These are phyloP conservation scores for Protomyces inundatus DNA, from an alignment of 1,139 yeast genomes.

Conservation along the genomic window DNA sequence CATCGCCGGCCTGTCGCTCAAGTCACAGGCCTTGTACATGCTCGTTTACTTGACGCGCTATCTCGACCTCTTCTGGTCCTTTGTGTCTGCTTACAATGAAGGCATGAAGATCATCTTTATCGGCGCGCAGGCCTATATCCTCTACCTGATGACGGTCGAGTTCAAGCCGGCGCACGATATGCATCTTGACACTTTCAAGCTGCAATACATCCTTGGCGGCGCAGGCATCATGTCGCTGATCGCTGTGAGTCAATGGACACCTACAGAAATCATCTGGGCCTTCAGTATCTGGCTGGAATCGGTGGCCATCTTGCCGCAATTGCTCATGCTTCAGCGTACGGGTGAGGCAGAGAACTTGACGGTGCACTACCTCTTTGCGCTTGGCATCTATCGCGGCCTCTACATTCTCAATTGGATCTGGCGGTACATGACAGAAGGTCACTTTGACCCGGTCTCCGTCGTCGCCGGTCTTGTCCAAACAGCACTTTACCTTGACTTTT, in stretches of 20 bases:
- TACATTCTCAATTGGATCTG: conserved; percentile 94
- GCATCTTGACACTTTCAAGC: conserved; percentile 71
- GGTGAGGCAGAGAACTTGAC: conserved; percentile 87
- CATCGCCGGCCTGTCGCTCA: conserved; percentile 77
- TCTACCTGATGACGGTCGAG: conserved; percentile 62
- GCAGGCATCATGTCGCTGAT: conserved; percentile 56
- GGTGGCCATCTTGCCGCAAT: conserved; percentile 86
- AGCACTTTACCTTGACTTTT: conserved; percentile 83
- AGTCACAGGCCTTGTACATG: conserved; percentile 76
- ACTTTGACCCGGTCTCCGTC: conserved; percentile 66
- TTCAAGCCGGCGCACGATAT: conserved; percentile 52
- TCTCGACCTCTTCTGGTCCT: conserved; percentile 45
- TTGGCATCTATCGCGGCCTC: conserved; percentile 81
- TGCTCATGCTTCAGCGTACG: conserved; percentile 80
- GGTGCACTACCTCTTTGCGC: conserved; percentile 84
- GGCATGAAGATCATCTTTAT: conserved; percentile 78
- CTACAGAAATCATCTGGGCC: conserved; percentile 49
- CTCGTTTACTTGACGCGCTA: conserved; percentile 77
- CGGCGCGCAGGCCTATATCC: conserved; percentile 66
- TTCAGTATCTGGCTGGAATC: conserved; percentile 84
- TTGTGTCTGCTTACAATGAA: conserved; percentile 65
- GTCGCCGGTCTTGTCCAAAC: conserved; percentile 83
- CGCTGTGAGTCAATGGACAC: conserved; percentile 60
- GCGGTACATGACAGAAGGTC: conserved; percentile 65
- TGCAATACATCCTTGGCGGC: conserved; percentile 64